Evolutionary conservation across 768 basidiomycete species (phyloP).

Genomic region (Trametes villosa): DNA sequence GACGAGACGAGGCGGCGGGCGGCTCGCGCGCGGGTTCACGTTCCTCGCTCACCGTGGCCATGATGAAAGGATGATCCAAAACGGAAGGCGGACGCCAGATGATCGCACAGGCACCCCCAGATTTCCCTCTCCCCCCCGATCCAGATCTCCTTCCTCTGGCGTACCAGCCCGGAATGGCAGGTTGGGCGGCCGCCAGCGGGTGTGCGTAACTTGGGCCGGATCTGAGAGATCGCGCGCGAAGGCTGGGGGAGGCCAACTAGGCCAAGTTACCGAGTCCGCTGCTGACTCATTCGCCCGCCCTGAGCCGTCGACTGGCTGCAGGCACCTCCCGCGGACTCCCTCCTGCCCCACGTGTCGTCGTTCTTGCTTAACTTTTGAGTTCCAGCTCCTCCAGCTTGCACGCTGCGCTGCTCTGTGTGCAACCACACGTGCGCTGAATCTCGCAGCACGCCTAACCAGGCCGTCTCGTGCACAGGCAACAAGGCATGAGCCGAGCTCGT

Average conservation of each 20-base stretch:
- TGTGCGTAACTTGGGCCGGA: slow-evolving; percentile 1
- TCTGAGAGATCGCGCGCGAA: slow-evolving; percentile 3
- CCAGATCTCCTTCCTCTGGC: neutral
- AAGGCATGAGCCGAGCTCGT: too few species aligned
- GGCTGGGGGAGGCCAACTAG: neutral
- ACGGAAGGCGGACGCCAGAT: neutral
- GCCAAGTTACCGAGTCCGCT: neutral
- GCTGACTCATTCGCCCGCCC: neutral
- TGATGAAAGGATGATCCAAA: too few species aligned
- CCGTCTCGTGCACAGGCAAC: too few species aligned
- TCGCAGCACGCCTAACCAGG: too few species aligned
- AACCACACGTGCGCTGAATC: too few species aligned
- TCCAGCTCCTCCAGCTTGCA: too few species aligned
- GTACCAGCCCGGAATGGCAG: neutral
- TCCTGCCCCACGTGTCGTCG: too few species aligned
- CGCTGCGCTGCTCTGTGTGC: too few species aligned
- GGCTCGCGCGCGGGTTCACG: neutral
- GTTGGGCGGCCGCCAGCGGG: neutral
- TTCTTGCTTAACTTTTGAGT: too few species aligned
- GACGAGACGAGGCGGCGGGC: neutral
- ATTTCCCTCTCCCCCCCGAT: neutral
- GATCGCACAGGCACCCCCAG: slow-evolving; percentile 9
- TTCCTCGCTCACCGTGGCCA: neutral
- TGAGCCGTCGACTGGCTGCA: neutral
- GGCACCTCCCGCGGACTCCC: neutral